Percentiles rank a stretch among this genome's conserved stretches.
phyloP scores from a whole-genome alignment of 176 grass and related monocot genomes.

The Musa schizocarpa region DNA sequence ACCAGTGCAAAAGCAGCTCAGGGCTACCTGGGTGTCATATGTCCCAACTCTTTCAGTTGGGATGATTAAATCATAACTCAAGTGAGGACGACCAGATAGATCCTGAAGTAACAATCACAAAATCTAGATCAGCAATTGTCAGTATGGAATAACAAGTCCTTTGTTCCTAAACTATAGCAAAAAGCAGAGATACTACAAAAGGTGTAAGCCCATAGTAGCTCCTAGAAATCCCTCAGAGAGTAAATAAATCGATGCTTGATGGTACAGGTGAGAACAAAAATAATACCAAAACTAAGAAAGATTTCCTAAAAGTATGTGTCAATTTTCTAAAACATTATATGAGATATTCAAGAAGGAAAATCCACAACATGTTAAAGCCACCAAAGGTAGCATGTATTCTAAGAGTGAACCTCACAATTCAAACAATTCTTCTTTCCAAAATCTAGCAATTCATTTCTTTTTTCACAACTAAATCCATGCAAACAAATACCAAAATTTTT shows the following conservation, averaged over 20 bases:
- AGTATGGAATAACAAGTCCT: not conserved
- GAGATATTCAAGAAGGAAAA: too few species aligned
- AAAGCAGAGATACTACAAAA: not conserved
- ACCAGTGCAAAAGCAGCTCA: not conserved
- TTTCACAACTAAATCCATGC: not conserved
- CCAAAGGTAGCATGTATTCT: too few species aligned
- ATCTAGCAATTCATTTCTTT: not conserved
- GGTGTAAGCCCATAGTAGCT: too few species aligned
- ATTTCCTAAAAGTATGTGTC: not conserved
- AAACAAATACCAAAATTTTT: not conserved
- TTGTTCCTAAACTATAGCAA: not conserved
- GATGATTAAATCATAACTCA: slow-evolving; percentile 66
- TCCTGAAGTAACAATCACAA: slow-evolving; percentile 36
- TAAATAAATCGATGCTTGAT: not conserved
- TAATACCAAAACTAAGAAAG: not conserved
- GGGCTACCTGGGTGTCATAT: slow-evolving; percentile 77
- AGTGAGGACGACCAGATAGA: slow-evolving; percentile 91
- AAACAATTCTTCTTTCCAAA: too few species aligned
- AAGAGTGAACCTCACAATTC: too few species aligned
- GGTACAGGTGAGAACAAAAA: not conserved
- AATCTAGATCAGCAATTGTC: not conserved
- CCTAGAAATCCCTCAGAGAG: too few species aligned
- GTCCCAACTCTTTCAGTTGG: slow-evolving; percentile 67
- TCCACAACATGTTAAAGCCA: not conserved
- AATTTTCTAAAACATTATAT: not conserved